phyloP scores from a whole-genome alignment of 192 early-diverging fungal genomes.

The Backusella sp. region DNA sequence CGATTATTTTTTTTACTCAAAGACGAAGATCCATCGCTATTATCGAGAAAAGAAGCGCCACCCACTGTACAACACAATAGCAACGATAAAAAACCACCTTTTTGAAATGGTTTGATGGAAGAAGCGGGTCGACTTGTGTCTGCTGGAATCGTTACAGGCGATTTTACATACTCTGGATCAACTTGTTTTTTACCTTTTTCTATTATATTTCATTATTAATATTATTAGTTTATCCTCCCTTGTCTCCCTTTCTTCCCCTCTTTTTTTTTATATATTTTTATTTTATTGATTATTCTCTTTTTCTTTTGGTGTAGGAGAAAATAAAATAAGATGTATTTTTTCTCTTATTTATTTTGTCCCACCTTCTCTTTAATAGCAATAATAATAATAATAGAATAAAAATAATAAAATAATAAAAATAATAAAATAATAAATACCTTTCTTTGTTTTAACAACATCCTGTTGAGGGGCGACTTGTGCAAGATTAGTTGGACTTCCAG shows the following conservation, averaged over 20 bases:
- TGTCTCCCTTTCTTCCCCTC: background rate
- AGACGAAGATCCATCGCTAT: slow-evolving; percentile 13
- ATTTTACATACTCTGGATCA: slow-evolving; percentile 19
- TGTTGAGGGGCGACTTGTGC: slow-evolving; percentile 26
- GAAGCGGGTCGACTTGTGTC: slow-evolving; percentile 8
- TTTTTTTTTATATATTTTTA: background rate
- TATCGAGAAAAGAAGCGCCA: slow-evolving; percentile 16
- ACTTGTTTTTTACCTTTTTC: slow-evolving; percentile 14
- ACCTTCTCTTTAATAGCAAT: background rate
- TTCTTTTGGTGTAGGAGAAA: background rate
- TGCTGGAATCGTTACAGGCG: slow-evolving; percentile 9
- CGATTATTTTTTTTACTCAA: background rate
- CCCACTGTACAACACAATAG: slow-evolving; percentile 25
- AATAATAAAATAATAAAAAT: background rate
- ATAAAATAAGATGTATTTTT: slow-evolving; percentile 1
- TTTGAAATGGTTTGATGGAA: slow-evolving; percentile 13
- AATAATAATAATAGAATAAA: background rate
- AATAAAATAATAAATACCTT: slow-evolving; percentile 3
- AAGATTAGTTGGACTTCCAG: slow-evolving; percentile 3
- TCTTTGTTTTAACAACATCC: background rate
- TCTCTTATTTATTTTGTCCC: slow-evolving; percentile 8
- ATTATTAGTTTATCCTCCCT: background rate
- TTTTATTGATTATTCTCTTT: background rate
- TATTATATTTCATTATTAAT: slow-evolving; percentile 2
- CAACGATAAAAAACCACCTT: slow-evolving; percentile 23